A percentile compares a stretch with the other conserved stretches of the same genome.
Conservation (phyloP, 2,329 filamentous ascomycete species). For the Purpureocillium lavendulum region DNA sequence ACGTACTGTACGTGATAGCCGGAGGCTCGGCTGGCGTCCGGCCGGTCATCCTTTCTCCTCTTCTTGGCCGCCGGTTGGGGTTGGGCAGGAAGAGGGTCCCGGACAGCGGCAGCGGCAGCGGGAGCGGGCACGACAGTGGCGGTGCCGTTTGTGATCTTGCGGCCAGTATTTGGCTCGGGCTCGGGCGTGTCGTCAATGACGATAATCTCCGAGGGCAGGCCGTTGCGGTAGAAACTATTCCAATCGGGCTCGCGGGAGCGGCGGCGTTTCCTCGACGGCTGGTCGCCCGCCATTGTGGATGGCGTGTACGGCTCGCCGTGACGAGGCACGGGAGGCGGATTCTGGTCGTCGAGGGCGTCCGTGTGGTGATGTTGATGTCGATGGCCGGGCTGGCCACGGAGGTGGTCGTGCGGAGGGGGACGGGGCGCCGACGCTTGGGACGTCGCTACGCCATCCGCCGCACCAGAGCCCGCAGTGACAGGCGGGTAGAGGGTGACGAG, state of each 20-base stretch:
- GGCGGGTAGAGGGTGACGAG: constrained; percentile 18
- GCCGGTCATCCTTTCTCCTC: constrained; percentile 55
- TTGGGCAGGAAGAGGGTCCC: constrained; percentile 8
- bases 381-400: constrained; percentile 10
- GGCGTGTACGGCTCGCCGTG: constrained; percentile 11
- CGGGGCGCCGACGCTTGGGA: constrained; percentile 20
- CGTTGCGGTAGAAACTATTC: constrained; percentile 75
- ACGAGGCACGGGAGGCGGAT: constrained; percentile 13
- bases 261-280: constrained; percentile 39
- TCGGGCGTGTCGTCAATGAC: constrained; percentile 71
- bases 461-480: constrained; percentile 18
- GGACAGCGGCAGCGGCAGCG: constrained; percentile 16
- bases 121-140: constrained; percentile 11
- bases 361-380: constrained; percentile 12
- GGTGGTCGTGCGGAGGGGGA: constrained; percentile 19
- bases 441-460: constrained; percentile 23
- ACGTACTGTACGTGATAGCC: constrained; percentile 67
- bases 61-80: constrained; percentile 58
- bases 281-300: constrained; percentile 13
- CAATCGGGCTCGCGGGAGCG: constrained; percentile 64
- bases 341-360: constrained; percentile 10
- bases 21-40: constrained; percentile 41
- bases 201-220: constrained; percentile 76
- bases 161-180: constrained; percentile 35
- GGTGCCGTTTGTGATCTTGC: constrained; percentile 27